Percentiles rank a stretch among this genome's conserved stretches.
phyloP scores from a whole-genome alignment of 2,329 filamentous ascomycete species.

The Fusarium odoratissimum region DNA sequence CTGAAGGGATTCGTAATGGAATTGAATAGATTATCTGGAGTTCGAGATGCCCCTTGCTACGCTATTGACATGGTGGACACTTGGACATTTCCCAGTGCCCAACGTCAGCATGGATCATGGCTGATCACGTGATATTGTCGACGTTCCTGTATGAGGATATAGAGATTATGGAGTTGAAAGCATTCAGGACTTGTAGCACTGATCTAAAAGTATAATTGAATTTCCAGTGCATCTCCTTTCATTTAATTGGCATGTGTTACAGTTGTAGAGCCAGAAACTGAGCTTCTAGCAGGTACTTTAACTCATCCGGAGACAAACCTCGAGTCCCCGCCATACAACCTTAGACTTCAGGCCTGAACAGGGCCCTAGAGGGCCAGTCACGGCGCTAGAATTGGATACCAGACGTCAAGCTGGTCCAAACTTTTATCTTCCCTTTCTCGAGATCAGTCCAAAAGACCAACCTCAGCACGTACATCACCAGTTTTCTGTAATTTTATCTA shows the following conservation, averaged over 20 bases:
- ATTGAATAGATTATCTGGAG: constrained; percentile 19
- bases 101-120: constrained; percentile 38
- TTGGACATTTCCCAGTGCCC: constrained; percentile 43
- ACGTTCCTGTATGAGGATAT: not conserved
- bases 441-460: constrained; percentile 43
- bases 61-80: constrained; percentile 45
- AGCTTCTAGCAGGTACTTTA: not conserved
- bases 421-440: constrained; percentile 47
- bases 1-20: constrained; percentile 20
- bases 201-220: not conserved
- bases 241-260: not conserved
- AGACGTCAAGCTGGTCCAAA: constrained; percentile 38
- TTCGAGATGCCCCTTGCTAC: constrained; percentile 42
- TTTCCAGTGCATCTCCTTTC: not conserved
- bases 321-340: constrained; percentile 40
- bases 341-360: constrained; percentile 52
- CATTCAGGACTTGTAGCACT: not conserved
- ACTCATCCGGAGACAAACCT: not conserved
- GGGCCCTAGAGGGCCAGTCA: constrained; percentile 23
- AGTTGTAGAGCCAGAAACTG: not conserved
- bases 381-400: constrained; percentile 33
- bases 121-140: constrained; percentile 16
- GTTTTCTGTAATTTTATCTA: constrained; percentile 34
- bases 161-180: not conserved
- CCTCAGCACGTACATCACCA: constrained; percentile 38